These are phyloP conservation scores for Aspergillus udagawae DNA, from an alignment of 2,329 filamentous ascomycete species.

Conservation along the genomic window DNA sequence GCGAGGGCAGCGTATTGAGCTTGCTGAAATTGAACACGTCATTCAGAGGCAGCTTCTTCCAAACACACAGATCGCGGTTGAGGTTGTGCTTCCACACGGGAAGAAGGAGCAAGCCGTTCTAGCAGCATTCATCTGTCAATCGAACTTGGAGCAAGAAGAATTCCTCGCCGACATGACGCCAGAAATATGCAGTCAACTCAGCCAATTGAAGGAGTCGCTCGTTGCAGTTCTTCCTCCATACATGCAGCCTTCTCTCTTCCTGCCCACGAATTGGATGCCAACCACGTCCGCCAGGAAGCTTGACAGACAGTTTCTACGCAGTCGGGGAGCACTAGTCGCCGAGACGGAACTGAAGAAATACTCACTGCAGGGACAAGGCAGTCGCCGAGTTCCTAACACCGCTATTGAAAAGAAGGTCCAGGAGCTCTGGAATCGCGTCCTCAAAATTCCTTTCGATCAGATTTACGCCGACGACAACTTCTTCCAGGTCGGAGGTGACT, in stretches of 20 bases:
- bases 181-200: not conserved
- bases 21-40: slow-evolving; percentile 15
- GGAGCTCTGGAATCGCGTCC: slow-evolving; percentile 4
- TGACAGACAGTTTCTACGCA: not conserved
- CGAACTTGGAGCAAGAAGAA: not conserved
- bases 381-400: not conserved
- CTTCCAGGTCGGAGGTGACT: slow-evolving; percentile 29
- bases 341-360: not conserved
- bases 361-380: not conserved
- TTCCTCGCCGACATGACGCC: not conserved
- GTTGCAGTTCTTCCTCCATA: not conserved
- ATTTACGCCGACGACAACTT: slow-evolving; percentile 23
- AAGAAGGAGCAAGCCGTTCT: not conserved
- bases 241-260: not conserved
- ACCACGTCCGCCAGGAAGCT: not conserved
- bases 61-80: slow-evolving; percentile 1
- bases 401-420: not conserved
- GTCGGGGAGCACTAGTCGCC: not conserved
- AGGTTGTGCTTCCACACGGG: not conserved
- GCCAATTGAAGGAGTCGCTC: not conserved
- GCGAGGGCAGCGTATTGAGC: slow-evolving; percentile 19
- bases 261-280: not conserved
- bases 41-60: not conserved
- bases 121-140: not conserved
- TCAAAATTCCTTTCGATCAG: slow-evolving; percentile 20